Evolutionary conservation across 192 early-diverging fungal genomes (phyloP).

Genomic region (Backusella luteola): DNA sequence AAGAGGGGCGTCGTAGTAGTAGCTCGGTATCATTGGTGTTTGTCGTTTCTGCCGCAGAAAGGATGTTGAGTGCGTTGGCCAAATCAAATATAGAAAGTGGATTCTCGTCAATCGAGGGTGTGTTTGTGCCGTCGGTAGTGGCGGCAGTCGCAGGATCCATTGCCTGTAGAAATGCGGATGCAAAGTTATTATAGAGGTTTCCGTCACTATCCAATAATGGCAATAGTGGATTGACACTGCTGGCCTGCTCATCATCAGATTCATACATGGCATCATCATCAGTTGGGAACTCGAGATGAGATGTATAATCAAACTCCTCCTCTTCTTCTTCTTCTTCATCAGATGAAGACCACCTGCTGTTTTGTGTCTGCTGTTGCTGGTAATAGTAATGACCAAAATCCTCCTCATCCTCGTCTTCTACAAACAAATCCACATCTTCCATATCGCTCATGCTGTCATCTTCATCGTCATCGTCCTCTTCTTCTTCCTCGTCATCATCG

Average conservation of each 20-base stretch:
- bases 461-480: conserved; percentile 42
- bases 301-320: conserved; percentile 23
- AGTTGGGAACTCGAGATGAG: background rate
- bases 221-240: background rate
- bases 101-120: background rate
- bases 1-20: conserved; percentile 14
- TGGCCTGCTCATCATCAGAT: conserved; percentile 23
- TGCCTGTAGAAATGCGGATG: conserved; percentile 24
- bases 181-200: conserved; percentile 19
- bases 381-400: conserved; percentile 3
- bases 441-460: conserved; percentile 11
- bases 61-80: background rate
- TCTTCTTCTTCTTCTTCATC: conserved; percentile 30
- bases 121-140: background rate
- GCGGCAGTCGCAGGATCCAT: background rate
- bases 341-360: conserved; percentile 37
- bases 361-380: background rate
- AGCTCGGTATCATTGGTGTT: background rate
- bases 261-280: conserved; percentile 29
- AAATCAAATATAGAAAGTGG: conserved; percentile 16
- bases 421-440: conserved; percentile 15
- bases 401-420: conserved; percentile 18
- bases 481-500: conserved; percentile 28
- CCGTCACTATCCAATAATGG: conserved; percentile 8
- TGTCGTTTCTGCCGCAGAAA: background rate